These are phyloP conservation scores for Vitis hybrid DNA, from an alignment of 177 flowering plant species.

Conservation along the genomic window DNA sequence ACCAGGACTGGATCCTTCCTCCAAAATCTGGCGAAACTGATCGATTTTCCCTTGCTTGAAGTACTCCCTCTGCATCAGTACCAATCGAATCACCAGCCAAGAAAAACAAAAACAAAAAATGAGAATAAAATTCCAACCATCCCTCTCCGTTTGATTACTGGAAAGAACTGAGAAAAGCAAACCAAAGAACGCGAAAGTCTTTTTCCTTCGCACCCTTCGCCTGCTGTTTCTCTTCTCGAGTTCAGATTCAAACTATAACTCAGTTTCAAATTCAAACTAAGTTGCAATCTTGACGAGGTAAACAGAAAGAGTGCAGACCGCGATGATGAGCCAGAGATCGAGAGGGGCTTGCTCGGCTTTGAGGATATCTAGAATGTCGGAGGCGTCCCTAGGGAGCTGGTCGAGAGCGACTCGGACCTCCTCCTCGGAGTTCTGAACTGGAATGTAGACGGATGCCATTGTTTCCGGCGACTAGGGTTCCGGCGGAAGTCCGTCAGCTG, in stretches of 20 bases:
- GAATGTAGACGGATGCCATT: slow-evolving; percentile 90
- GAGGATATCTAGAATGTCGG: slow-evolving; percentile 95
- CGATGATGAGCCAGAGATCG: slow-evolving; percentile 97
- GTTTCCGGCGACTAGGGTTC: neutral
- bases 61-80: slow-evolving; percentile 82
- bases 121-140: neutral
- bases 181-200: neutral
- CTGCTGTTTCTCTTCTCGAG: too few relatives aligned
- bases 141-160: neutral
- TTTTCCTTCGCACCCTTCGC: neutral
- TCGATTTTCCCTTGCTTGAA: slow-evolving; percentile 93
- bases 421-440: slow-evolving; percentile 93
- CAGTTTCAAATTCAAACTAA: neutral
- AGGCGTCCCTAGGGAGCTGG: slow-evolving; percentile 88
- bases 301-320: slow-evolving; percentile 40
- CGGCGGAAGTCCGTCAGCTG: neutral
- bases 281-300: neutral
- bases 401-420: slow-evolving; percentile 90
- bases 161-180: neutral
- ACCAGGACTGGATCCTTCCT: slow-evolving; percentile 98
- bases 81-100: neutral
- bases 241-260: neutral
- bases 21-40: slow-evolving; percentile 86
- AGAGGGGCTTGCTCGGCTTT: slow-evolving; percentile 99
- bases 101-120: neutral